Conservation (phyloP, 176 grass and related monocot genomes). For the Oryza brachyantha region DNA sequence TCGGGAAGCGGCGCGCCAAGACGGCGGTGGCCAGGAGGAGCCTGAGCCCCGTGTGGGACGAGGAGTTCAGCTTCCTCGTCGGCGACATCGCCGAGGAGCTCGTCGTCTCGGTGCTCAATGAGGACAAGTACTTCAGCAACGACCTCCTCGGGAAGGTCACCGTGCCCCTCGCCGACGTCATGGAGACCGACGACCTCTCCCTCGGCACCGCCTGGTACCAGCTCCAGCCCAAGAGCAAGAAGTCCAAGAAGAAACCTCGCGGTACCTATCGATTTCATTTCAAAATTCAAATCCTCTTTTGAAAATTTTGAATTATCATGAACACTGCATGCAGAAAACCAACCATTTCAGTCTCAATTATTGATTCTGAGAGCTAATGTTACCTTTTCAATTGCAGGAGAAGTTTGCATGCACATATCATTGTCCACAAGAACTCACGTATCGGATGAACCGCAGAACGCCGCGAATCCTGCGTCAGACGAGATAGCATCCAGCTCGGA, state of each 20-base stretch:
- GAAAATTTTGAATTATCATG: too few species aligned
- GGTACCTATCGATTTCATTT: too few species aligned
- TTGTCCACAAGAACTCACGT: conserved; percentile 54
- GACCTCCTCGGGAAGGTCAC: conserved; percentile 70
- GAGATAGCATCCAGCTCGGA: conserved; percentile 74
- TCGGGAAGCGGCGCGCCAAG: conserved; percentile 77
- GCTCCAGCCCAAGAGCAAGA: conserved; percentile 86
- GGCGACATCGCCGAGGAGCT: conserved; percentile 73
- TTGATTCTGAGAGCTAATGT: neutral
- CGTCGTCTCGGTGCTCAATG: conserved; percentile 64
- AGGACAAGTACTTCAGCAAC: conserved; percentile 89
- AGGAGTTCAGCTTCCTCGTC: conserved; percentile 88
- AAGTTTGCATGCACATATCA: conserved; percentile 64
- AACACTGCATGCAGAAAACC: neutral
- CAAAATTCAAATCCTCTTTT: too few species aligned
- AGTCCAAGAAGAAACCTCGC: conserved; percentile 76
- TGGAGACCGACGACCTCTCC: conserved; percentile 74
- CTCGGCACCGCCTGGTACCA: conserved; percentile 86
- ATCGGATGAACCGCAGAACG: conserved; percentile 22
- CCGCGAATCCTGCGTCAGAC: conserved; percentile 43
- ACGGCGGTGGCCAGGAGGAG: conserved; percentile 79
- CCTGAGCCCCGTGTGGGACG: conserved; percentile 69
- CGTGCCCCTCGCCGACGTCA: conserved; percentile 59
- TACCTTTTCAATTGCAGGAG: conserved; percentile 44
- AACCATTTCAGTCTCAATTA: neutral